Evolutionary conservation across 23 red algal species (phyloP), one percentile per base, ranked within the genome.

Genomic region (Rhodosorus marinus): DNA sequence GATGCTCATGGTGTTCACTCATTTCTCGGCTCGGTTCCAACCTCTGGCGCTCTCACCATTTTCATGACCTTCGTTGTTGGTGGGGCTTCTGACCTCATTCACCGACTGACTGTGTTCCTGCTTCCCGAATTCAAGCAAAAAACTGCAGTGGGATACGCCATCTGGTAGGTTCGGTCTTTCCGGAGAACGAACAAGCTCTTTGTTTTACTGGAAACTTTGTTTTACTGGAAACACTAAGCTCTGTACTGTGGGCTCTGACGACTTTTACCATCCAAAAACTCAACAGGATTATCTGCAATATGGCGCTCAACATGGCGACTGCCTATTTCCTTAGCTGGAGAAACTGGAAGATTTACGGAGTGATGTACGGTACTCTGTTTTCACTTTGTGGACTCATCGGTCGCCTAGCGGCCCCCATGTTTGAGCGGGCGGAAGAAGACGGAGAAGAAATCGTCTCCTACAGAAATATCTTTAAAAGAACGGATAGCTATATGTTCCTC

Each of bases 341-440:
- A 1, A 23, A 83, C 48, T 94, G 87, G 87, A 64, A 70, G 52
- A 60, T 75, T 20, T 83, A 76, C 7, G 87, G 87, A 15, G 55
- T 66, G 17, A 55, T 83, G 5, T 94, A 94, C 49, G 87, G 87
- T 17, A 50, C 81, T 0, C 59, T 66, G 5, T 63, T 94, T 2
- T 76, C 77, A 38, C 66, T 94, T 20, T 54, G 83, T 27, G 87
- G 87, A 11, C 75, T 94, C 3, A 69, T 80, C 28, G 87, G 87
- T 21, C 77, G 84, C 45, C 55, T 94, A 17, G 80, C 80, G 4
- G 87, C 80, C 14, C 80, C 76, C 27, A 64, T 68, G n/a, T 94
- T 94, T 66, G 84, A 94, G 58, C 57, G 87, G 7, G 87, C 83
- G 47, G 87, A 75, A 4, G 87, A 79, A 7, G 54, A 74, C 62